Evolutionary conservation across 768 basidiomycete species (phyloP).

Genomic region (Multifurca ochricompacta): DNA sequence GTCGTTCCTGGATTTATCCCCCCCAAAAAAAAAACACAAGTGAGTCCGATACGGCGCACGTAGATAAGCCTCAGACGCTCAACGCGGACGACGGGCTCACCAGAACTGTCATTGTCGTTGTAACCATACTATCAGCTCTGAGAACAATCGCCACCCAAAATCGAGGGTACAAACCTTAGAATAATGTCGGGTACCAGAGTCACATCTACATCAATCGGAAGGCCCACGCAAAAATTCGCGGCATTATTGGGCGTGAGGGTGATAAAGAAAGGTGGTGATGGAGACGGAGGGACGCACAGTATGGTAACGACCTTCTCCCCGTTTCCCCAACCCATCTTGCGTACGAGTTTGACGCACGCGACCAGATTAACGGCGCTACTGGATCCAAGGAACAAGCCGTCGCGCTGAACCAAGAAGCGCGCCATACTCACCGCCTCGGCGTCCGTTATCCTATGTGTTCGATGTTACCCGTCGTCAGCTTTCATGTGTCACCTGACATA

Average conservation of each 20-base stretch:
- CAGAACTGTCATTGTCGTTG: conserved; percentile 36
- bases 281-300: conserved; percentile 42
- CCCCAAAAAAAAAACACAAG: too few relatives aligned
- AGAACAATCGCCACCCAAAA: background rate
- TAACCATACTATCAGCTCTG: background rate
- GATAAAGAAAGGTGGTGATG: background rate
- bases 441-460: conserved; percentile 67
- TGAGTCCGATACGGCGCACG: background rate
- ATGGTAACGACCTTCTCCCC: conserved; percentile 80
- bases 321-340: conserved; percentile 57
- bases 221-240: conserved; percentile 22
- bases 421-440: conserved; percentile 95
- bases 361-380: conserved; percentile 95
- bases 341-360: conserved; percentile 77
- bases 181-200: conserved; percentile 87
- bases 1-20: conserved; percentile 39
- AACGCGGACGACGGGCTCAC: conserved; percentile 27
- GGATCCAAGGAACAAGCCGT: conserved; percentile 92
- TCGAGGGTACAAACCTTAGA: conserved; percentile 61
- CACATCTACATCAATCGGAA: conserved; percentile 40
- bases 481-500: background rate
- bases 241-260: conserved; percentile 24
- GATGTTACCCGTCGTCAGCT: conserved; percentile 10
- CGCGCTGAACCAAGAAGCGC: conserved; percentile 80
- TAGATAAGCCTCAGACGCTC: background rate